phyloP scores from a whole-genome alignment of 108 stramenopile species.

The Pelagomonas calceolata region DNA sequence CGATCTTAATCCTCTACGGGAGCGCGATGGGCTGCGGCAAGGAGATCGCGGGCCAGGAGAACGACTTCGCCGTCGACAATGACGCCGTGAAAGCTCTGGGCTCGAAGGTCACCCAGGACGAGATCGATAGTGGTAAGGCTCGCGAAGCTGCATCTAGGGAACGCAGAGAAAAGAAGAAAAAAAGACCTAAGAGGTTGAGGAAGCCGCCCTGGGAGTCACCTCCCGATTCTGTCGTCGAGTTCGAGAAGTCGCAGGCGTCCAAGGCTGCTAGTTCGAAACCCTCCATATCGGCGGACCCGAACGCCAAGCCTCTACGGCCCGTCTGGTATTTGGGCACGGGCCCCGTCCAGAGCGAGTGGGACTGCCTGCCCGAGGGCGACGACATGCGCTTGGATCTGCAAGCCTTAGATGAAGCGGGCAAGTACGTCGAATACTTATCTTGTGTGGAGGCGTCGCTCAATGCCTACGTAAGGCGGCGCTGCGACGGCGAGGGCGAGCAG shows the following conservation, averaged over 20 bases:
- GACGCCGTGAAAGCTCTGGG: background rate
- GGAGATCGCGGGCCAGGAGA: background rate
- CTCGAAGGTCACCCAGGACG: background rate
- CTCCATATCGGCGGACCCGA: no score
- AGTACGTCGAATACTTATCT: slow-evolving; percentile 27
- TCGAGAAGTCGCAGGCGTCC: background rate
- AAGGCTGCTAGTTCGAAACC: no score
- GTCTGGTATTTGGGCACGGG: slow-evolving; percentile 42
- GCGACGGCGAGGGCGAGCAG: slow-evolving; percentile 4
- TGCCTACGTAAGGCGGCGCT: slow-evolving; percentile 3
- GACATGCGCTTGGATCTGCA: slow-evolving; percentile 18
- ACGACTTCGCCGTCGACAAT: background rate
- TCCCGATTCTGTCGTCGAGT: background rate
- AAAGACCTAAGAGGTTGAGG: no score
- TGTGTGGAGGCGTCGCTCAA: slow-evolving; percentile 18
- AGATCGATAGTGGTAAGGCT: background rate
- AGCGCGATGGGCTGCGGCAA: background rate
- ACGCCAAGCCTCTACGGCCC: slow-evolving; percentile 15
- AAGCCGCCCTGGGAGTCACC: no score
- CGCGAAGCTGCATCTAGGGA: background rate
- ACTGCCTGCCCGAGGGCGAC: slow-evolving; percentile 14
- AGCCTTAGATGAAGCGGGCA: slow-evolving; percentile 18
- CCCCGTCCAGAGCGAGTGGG: slow-evolving; percentile 27
- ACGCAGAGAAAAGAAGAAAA: background rate
- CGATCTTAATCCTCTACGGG: slow-evolving; percentile 6